These are phyloP conservation scores for Cairneyella variabilis DNA, from an alignment of 495 filamentous ascomycete genomes.

Conservation along the genomic window DNA sequence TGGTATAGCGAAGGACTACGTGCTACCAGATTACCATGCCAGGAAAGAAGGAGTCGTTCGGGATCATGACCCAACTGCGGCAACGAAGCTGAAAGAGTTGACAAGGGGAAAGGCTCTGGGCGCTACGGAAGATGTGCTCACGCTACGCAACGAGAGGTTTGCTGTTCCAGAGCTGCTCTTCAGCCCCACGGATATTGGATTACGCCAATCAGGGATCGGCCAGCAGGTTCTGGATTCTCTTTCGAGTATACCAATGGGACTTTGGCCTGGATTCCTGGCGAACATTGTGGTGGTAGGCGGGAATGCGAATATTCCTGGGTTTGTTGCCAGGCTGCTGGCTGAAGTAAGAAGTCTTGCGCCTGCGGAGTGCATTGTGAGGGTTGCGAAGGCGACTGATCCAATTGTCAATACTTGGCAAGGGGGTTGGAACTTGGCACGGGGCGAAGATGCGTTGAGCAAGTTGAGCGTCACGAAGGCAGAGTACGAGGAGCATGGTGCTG, in stretches of 20 bases:
- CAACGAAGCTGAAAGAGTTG: slow-evolving; percentile 54
- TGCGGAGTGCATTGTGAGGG: slow-evolving; percentile 69
- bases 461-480: slow-evolving; percentile 79
- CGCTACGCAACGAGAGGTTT: slow-evolving; percentile 89
- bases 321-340: slow-evolving; percentile 74
- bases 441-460: slow-evolving; percentile 55
- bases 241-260: slow-evolving; percentile 65
- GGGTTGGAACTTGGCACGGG: slow-evolving; percentile 67
- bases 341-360: slow-evolving; percentile 75
- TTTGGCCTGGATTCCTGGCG: slow-evolving; percentile 75
- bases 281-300: slow-evolving; percentile 91
- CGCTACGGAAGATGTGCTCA: slow-evolving; percentile 75
- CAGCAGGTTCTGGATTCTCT: slow-evolving; percentile 79
- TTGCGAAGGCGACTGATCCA: slow-evolving; percentile 68
- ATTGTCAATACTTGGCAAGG: slow-evolving; percentile 82
- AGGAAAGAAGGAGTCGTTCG: slow-evolving; percentile 68
- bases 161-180: slow-evolving; percentile 88
- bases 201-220: slow-evolving; percentile 79
- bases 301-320: slow-evolving; percentile 74
- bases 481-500: slow-evolving; percentile 81
- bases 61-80: slow-evolving; percentile 66
- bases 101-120: slow-evolving; percentile 48
- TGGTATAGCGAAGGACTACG: slow-evolving; percentile 86
- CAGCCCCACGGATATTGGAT: slow-evolving; percentile 77
- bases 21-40: slow-evolving; percentile 86